These are phyloP conservation scores for Epicoccum nigrum DNA, from an alignment of 2,329 filamentous ascomycete species.

Conservation along the genomic window DNA sequence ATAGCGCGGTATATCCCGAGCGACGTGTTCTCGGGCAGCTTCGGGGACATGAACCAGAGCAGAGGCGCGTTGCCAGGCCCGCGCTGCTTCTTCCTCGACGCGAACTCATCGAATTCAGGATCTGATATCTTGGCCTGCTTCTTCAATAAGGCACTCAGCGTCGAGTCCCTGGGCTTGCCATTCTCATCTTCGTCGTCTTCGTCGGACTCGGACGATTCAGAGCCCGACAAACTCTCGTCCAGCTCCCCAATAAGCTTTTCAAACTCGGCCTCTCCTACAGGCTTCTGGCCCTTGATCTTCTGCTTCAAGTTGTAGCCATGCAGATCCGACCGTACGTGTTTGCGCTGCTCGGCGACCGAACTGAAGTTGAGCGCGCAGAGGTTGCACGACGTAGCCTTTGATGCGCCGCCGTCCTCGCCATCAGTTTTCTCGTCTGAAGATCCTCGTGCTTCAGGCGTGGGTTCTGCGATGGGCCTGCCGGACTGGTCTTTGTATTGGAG, in stretches of 20 bases:
- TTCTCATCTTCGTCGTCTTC: slow-evolving; percentile 69
- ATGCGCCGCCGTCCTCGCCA: slow-evolving; percentile 47
- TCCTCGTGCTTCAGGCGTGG: slow-evolving; percentile 14
- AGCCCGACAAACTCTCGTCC: slow-evolving; percentile 91
- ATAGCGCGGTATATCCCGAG: slow-evolving; percentile 86
- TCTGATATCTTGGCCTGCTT: slow-evolving; percentile 78
- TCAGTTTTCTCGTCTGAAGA: slow-evolving; percentile 45
- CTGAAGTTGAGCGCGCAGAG: slow-evolving; percentile 77
- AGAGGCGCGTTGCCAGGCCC: slow-evolving; percentile 73
- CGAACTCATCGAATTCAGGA: slow-evolving; percentile 56
- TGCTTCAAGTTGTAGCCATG: slow-evolving; percentile 96
- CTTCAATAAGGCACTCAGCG: slow-evolving; percentile 77
- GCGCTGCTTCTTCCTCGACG: slow-evolving; percentile 57
- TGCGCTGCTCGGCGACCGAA: slow-evolving; percentile 78
- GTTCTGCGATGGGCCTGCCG: slow-evolving; percentile 25
- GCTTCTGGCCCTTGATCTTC: slow-evolving; percentile 73
- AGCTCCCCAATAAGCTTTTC: slow-evolving; percentile 83
- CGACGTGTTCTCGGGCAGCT: slow-evolving; percentile 76
- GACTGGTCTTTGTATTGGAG: slow-evolving; percentile 62
- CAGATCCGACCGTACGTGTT: slow-evolving; percentile 86
- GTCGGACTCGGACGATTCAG: slow-evolving; percentile 73
- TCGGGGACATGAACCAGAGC: slow-evolving; percentile 82
- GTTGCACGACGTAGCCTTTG: slow-evolving; percentile 75
- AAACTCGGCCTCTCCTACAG: slow-evolving; percentile 83
- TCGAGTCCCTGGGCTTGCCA: slow-evolving; percentile 66